A percentile compares a stretch with the other conserved stretches of the same genome.
Evolutionary conservation across 495 filamentous ascomycete genomes (phyloP).

Genomic region (Viridothelium virens): DNA sequence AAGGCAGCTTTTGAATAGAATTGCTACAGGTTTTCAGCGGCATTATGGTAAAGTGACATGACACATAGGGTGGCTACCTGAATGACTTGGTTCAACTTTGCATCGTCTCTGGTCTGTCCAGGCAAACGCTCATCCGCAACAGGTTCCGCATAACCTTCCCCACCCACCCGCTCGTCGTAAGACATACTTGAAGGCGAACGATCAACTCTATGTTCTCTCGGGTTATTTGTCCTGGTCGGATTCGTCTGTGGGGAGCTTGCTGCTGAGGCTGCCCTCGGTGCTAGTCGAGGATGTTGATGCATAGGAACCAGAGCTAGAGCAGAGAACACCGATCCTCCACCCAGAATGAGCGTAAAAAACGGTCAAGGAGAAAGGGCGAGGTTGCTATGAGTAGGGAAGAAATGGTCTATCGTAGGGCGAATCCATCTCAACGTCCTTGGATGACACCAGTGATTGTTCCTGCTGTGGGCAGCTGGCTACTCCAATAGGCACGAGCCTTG

Average conservation of each 20-base stretch:
- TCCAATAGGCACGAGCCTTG: constrained; percentile 9
- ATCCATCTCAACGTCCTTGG: constrained; percentile 11
- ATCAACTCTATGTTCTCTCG: constrained; percentile 47
- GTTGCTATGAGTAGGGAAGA: neutral
- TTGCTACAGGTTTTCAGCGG: constrained; percentile 51
- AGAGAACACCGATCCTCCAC: neutral
- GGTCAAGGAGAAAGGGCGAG: neutral
- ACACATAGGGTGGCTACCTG: constrained; percentile 51
- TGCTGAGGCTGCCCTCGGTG: constrained; percentile 56
- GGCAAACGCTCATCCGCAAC: constrained; percentile 12
- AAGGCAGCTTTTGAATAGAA: constrained; percentile 85
- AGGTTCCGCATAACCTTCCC: constrained; percentile 9
- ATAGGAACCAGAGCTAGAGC: constrained; percentile 37
- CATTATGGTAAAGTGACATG: too few relatives aligned
- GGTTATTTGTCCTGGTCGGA: constrained; percentile 61
- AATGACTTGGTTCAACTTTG: constrained; percentile 80
- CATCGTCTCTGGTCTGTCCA: constrained; percentile 21
- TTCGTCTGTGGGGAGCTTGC: constrained; percentile 59
- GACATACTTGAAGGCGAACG: constrained; percentile 22
- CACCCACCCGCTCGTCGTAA: constrained; percentile 24
- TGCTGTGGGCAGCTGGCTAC: constrained; percentile 1
- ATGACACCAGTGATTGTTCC: neutral
- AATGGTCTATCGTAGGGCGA: constrained; percentile 1
- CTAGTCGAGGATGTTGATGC: constrained; percentile 77
- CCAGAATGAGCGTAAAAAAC: neutral